Percentiles rank a stretch among this genome's conserved stretches.
Conservation (phyloP, 2,329 filamentous ascomycete species). For the Nothophaeocryptopus gaeumannii region DNA sequence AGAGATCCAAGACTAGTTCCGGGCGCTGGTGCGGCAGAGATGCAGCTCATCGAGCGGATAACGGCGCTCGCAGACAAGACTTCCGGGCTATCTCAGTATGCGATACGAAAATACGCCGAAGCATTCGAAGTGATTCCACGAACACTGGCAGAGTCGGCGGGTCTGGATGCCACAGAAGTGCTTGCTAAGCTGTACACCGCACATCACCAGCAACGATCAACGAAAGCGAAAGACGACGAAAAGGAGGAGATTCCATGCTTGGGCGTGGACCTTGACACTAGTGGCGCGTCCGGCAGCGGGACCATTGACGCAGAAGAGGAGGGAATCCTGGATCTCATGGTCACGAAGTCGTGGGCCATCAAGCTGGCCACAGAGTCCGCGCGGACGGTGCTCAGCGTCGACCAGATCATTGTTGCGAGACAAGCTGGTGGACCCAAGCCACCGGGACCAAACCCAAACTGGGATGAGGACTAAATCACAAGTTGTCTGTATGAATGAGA, state of each 20-base stretch:
- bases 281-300: slow-evolving; percentile 78
- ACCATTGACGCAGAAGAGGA: slow-evolving; percentile 81
- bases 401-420: slow-evolving; percentile 97
- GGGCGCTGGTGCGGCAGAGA: slow-evolving; percentile 89
- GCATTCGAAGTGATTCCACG: slow-evolving; percentile 96
- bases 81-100: slow-evolving; percentile 87
- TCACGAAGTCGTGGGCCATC: slow-evolving; percentile 94
- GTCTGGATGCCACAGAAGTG: slow-evolving; percentile 95
- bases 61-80: slow-evolving; percentile 89
- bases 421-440: slow-evolving; percentile 97
- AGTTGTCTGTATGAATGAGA: not conserved
- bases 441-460: slow-evolving; percentile 82
- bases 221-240: slow-evolving; percentile 35
- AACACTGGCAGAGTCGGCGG: slow-evolving; percentile 89
- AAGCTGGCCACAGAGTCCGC: slow-evolving; percentile 94
- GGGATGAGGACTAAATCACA: slow-evolving; percentile 59
- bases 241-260: slow-evolving; percentile 81
- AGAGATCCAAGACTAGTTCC: slow-evolving; percentile 87
- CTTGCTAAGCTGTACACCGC: slow-evolving; percentile 88
- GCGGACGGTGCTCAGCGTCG: slow-evolving; percentile 88
- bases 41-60: slow-evolving; percentile 90
- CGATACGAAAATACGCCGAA: slow-evolving; percentile 95
- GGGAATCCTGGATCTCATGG: slow-evolving; percentile 87
- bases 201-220: slow-evolving; percentile 49
- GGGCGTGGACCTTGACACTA: slow-evolving; percentile 93